phyloP scores from a whole-genome alignment of 2,329 filamentous ascomycete species.

The Fusarium sp. region DNA sequence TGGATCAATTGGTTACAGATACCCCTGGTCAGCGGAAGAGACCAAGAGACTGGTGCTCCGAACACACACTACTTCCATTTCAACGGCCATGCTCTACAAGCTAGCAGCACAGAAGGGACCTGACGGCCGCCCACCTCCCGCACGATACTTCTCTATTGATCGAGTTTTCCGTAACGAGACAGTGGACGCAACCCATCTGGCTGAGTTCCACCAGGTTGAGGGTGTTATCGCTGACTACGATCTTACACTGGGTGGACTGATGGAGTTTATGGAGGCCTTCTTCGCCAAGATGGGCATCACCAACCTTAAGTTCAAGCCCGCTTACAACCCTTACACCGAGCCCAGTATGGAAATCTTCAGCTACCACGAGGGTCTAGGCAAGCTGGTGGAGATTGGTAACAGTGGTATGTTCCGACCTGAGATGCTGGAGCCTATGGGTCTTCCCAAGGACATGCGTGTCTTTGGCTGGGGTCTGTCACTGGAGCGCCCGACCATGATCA shows the following conservation, averaged over 20 bases:
- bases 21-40: conserved; percentile 92
- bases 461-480: conserved; percentile 94
- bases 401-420: conserved; percentile 99
- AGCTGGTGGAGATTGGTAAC: conserved; percentile 98
- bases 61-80: conserved; percentile 95
- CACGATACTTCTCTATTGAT: conserved; percentile 99
- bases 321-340: conserved; percentile 96
- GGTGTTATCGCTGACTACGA: conserved; percentile 98
- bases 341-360: conserved; percentile 98
- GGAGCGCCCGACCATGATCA: conserved; percentile 98
- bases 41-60: conserved; percentile 88
- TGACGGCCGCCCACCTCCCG: conserved; percentile 71
- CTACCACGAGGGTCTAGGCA: conserved; percentile 87
- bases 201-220: conserved; percentile 98
- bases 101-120: conserved; percentile 85
- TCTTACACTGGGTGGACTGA: conserved; percentile 89
- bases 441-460: conserved; percentile 90
- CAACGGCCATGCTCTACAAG: conserved; percentile 89
- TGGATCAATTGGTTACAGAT: conserved; percentile 95
- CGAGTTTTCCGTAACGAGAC: conserved; percentile 98
- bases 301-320: conserved; percentile 92
- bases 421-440: conserved; percentile 94
- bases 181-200: conserved; percentile 95
- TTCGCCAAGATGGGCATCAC: conserved; percentile 94
- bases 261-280: conserved; percentile 94